Evolutionary conservation across 1,284 basidiomycete genomes (phyloP).

Genomic region (Athelia sp.): DNA sequence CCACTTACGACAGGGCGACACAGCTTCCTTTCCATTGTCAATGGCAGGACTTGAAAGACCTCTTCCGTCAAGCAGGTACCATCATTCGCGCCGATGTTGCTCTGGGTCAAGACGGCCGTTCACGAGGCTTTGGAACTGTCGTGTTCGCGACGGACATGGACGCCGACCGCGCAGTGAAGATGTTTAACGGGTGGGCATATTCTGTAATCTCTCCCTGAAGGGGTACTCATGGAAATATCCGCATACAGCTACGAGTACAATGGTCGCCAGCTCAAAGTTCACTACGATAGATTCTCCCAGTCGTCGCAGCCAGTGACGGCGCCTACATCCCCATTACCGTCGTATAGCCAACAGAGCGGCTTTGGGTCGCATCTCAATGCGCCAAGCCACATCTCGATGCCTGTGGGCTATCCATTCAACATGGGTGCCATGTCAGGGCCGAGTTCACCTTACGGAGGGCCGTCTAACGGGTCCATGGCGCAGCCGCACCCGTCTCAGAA

Average conservation of each 20-base stretch:
- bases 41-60: slow-evolving; percentile 96
- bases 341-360: too few species aligned
- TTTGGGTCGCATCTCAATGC: slow-evolving; percentile 9
- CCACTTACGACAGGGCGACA: slow-evolving; percentile 3
- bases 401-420: slow-evolving; percentile 24
- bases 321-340: slow-evolving; percentile 17
- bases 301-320: slow-evolving; percentile 24
- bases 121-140: slow-evolving; percentile 86
- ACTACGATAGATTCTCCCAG: slow-evolving; percentile 74
- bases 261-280: slow-evolving; percentile 80
- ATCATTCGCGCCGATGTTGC: slow-evolving; percentile 89
- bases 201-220: too few species aligned
- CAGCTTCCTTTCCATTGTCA: slow-evolving; percentile 95
- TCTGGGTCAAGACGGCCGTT: slow-evolving; percentile 79
- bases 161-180: slow-evolving; percentile 78
- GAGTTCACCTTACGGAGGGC: slow-evolving; percentile 26
- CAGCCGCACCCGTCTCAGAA: slow-evolving; percentile 11
- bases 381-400: slow-evolving; percentile 28
- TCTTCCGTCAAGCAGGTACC: slow-evolving; percentile 84
- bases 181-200: slow-evolving; percentile 77
- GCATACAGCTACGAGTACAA: slow-evolving; percentile 75
- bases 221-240: too few species aligned
- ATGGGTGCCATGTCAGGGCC: slow-evolving; percentile 31
- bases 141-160: slow-evolving; percentile 81
- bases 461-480: slow-evolving; percentile 7